These are phyloP conservation scores for Sporisorium scitamineum DNA, from an alignment of 1,284 basidiomycete genomes.

Conservation along the genomic window DNA sequence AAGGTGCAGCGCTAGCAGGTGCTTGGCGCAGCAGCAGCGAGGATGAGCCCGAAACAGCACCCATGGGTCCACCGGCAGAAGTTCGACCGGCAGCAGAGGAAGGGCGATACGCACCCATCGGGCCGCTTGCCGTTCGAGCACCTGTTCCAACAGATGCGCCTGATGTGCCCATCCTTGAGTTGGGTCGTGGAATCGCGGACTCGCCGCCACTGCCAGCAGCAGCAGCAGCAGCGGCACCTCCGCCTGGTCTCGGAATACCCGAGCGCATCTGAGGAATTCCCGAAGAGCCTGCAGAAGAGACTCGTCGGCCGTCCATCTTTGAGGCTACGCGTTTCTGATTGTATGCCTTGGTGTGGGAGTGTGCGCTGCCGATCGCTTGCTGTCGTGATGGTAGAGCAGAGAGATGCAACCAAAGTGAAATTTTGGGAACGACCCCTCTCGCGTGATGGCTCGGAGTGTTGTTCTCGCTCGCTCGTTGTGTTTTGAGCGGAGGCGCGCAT, in stretches of 20 bases:
- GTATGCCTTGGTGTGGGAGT: not conserved
- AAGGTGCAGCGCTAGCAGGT: slow-evolving; percentile 27
- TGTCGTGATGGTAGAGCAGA: not conserved
- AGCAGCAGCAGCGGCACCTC: slow-evolving; percentile 1
- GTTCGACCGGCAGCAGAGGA: slow-evolving; percentile 17
- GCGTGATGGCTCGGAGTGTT: not conserved
- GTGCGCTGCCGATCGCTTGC: not conserved
- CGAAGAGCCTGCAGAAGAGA: slow-evolving; percentile 25
- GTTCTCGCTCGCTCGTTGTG: slow-evolving; percentile 1
- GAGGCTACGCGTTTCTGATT: not conserved
- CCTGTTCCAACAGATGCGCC: slow-evolving; percentile 3
- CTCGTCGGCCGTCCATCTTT: slow-evolving; percentile 34
- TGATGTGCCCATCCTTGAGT: slow-evolving; percentile 23
- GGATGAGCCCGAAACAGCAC: slow-evolving; percentile 3
- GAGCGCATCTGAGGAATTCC: slow-evolving; percentile 45
- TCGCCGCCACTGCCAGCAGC: slow-evolving; percentile 3
- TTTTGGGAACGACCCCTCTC: not conserved
- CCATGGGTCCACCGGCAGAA: slow-evolving; percentile 11
- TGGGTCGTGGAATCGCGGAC: slow-evolving; percentile 34
- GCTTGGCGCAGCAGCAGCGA: slow-evolving; percentile 26
- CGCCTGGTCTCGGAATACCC: slow-evolving; percentile 43
- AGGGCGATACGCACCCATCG: slow-evolving; percentile 42
- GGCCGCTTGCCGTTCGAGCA: slow-evolving; percentile 17
- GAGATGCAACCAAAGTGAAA: not conserved
- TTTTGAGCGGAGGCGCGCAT: slow-evolving; percentile 1